phyloP scores from a whole-genome alignment of 2,329 filamentous ascomycete species.

The Colletotrichum chrysophilum region DNA sequence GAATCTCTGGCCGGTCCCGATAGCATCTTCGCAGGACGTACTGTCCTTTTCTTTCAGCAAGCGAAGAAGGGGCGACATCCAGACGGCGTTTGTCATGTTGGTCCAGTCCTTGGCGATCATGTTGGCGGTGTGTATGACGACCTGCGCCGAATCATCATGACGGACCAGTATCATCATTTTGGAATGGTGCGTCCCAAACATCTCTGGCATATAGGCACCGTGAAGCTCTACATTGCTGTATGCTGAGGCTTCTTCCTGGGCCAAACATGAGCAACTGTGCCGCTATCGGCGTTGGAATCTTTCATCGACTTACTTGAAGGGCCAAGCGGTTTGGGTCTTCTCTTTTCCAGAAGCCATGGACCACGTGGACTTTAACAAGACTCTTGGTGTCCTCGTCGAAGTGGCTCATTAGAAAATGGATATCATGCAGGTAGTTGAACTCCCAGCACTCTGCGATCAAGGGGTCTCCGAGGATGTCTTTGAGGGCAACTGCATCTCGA shows the following conservation, averaged over 20 bases:
- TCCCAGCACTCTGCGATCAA: conserved; percentile 75
- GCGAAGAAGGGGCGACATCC: conserved; percentile 76
- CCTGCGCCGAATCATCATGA: conserved; percentile 76
- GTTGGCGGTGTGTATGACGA: conserved; percentile 89
- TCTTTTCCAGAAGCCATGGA: conserved; percentile 70
- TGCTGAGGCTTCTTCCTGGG: conserved; percentile 63
- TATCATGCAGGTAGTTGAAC: conserved; percentile 71
- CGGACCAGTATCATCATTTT: conserved; percentile 89
- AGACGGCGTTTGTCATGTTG: conserved; percentile 86
- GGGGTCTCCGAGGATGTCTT: conserved; percentile 75
- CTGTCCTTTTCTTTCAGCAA: conserved; percentile 30
- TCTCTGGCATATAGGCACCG: conserved; percentile 79
- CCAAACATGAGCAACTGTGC: conserved; percentile 7
- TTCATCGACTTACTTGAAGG: conserved; percentile 55
- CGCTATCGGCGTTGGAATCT: background rate
- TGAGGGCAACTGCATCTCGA: conserved; percentile 67
- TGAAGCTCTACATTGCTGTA: conserved; percentile 75
- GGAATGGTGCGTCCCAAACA: conserved; percentile 84
- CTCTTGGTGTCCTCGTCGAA: conserved; percentile 57
- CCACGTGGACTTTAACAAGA: conserved; percentile 57
- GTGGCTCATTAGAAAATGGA: conserved; percentile 59
- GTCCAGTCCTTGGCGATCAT: conserved; percentile 89
- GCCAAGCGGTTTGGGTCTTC: conserved; percentile 65
- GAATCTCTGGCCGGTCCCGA: conserved; percentile 64
- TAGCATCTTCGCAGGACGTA: background rate